Base-by-base conservation (phyloP, 1,139 yeast species). In the Candida sanyaensis region DNA sequence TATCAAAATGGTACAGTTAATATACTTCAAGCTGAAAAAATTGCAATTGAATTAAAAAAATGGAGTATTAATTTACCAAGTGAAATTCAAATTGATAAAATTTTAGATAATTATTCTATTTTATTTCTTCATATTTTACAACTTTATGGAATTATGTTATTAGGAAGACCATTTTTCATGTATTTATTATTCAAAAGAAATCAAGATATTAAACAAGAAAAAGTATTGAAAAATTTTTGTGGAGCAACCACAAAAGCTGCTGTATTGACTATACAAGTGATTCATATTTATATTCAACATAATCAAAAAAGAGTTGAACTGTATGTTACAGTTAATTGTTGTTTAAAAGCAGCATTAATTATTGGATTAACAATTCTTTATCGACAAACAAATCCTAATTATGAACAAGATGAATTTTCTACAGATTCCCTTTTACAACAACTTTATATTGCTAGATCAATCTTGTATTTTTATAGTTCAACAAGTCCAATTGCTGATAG, bases 131-230 rank as follows among this genome's bases (percentile, higher is more conserved):
- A 76, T 55, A 57, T 73, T 23, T 62, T 67, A 3, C 74, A 75
- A 48, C 57, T 75, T 28, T 68, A 71, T 56, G 71, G 73, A 4
- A 66, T 74, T 17, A 65, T 73, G 45, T 54, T 75, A 28, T 59
- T 76, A 13, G 63, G 77, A 30, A 64, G 78, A 30, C 80, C 81
- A 13, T 76, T 76, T 51, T 71, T 73, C 56, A 68, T 73, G 56
- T 70, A 51, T 41, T 31, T 53, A 6, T 42, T 48, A 12, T 51
- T 51, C 37, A 44, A 41, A 24, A 41, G 46, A 24, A 45, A 43
- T 17, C 37, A 30, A 23, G 50, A 42, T 43, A 42, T 42, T 13
- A 39, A 45, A 21, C 55, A 52, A 41, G 54, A 54, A 39, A 43
- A 40, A 24, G 54, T 53, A 24, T 46, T 54, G 36, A 44, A 51